Evolutionary conservation across 2,329 filamentous ascomycete species (phyloP), one percentile per base, ranked within the genome.

Genomic region (Cladophialophora yegresii): DNA sequence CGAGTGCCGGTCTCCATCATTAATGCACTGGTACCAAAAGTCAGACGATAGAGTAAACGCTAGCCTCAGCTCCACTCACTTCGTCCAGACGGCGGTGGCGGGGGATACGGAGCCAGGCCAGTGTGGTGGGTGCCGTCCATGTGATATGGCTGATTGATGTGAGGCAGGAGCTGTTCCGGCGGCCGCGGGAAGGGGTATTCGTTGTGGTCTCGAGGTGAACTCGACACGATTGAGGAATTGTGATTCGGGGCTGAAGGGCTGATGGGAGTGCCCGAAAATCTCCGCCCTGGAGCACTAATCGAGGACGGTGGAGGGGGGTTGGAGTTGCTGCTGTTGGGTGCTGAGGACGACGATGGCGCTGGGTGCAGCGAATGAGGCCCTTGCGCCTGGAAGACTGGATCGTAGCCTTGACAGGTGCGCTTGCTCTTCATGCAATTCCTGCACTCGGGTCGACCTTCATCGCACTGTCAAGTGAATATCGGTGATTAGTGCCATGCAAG

Each of bases 361-460:
- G 84, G 79, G 57, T 69, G 66, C 53, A 70, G 66, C 9, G 69
- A 67, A 61, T 70, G 69, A n/a, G 69, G 67, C 33, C 64, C 59
- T 72, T 89, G 86, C 92, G 79, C 92, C 88, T 84, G 86, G 80
- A 88, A 88, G 68, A 88, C 85, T 40, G 86, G 86, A 72, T 89
- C 86, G 83, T 88, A 89, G 65, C 86, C 86, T 67, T 87, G 75
- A 73, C 86, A 89, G 74, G 87, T 85, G 72, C 86, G 84, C 74
- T 88, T 88, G 77, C 84, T 87, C 75, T 89, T 89, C 70, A 85
- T 82, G 72, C 86, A 89, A 74, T 89, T 89, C 71, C 85, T 80
- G 82, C 95, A 99, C 65, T 89, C 88, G 23, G 95, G 95, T 77
- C 96, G 92, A 66, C 87, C 88, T 83, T 99, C 95, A 85, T 98